phyloP scores from a whole-genome alignment of 495 filamentous ascomycete genomes.

The Penicillium parvum region DNA sequence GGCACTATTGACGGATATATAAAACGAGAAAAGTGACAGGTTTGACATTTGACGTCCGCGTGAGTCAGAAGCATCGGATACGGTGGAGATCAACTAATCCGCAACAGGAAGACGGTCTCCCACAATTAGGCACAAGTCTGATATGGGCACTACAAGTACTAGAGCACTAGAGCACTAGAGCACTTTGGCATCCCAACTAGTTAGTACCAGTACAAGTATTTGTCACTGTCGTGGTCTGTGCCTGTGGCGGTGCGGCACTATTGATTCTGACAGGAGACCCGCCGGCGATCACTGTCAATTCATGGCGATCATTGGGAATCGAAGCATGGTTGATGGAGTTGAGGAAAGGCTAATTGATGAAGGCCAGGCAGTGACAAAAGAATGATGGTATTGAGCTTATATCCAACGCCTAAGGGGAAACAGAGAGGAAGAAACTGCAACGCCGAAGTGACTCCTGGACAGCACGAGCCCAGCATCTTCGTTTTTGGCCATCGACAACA shows the following conservation, averaged over 20 bases:
- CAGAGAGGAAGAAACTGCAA: conserved; percentile 7
- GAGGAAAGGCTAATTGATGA: neutral
- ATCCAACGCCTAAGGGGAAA: conserved; percentile 2
- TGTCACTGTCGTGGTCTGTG: conserved; percentile 20
- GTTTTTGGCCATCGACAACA: conserved; percentile 7
- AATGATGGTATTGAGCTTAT: neutral
- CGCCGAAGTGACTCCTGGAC: conserved; percentile 10
- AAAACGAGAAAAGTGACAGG: too few relatives aligned
- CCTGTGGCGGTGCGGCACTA: conserved; percentile 30
- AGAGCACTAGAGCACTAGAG: too few relatives aligned
- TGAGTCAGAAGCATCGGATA: too few relatives aligned
- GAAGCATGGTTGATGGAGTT: too few relatives aligned
- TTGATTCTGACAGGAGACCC: conserved; percentile 20
- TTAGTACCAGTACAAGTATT: conserved; percentile 12
- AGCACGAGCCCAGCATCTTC: conserved; percentile 8
- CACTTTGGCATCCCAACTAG: too few relatives aligned
- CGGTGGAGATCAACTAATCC: too few relatives aligned
- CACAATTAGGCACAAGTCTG: too few relatives aligned
- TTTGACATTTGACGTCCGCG: too few relatives aligned
- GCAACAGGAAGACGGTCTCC: too few relatives aligned
- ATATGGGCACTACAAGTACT: too few relatives aligned
- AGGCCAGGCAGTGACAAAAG: too few relatives aligned
- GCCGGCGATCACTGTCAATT: conserved; percentile 20
- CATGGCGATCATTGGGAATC: conserved; percentile 15
- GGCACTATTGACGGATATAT: conserved; percentile 6